phyloP scores from a whole-genome alignment of 2,329 filamentous ascomycete genomes.

The Penicillium polonicum region DNA sequence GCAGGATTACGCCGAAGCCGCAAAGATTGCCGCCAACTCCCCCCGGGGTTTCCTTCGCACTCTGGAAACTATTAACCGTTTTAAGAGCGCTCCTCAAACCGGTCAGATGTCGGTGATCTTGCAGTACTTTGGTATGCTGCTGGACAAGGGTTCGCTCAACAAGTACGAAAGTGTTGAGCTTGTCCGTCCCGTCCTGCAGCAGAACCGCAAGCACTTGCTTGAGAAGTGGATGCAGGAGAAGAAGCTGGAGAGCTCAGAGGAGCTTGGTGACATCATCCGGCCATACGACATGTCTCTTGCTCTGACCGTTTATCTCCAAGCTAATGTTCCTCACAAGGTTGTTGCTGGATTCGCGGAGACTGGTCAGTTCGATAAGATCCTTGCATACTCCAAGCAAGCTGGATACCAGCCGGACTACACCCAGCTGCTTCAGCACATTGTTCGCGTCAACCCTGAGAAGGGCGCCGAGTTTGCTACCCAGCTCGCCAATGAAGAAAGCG shows the following conservation, averaged over 20 bases:
- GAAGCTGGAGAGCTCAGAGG: conserved; percentile 94
- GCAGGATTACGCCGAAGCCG: conserved; percentile 82
- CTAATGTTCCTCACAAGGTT: conserved; percentile 88
- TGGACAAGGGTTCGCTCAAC: conserved; percentile 93
- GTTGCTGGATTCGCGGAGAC: conserved; percentile 93
- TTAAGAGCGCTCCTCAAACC: conserved; percentile 79
- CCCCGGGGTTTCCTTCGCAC: conserved; percentile 94
- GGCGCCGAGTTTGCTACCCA: conserved; percentile 91
- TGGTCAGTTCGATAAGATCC: conserved; percentile 93
- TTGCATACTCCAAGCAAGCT: conserved; percentile 80
- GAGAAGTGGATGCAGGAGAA: conserved; percentile 98
- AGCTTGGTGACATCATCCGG: conserved; percentile 90
- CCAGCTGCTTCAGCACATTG: conserved; percentile 85
- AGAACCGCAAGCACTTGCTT: conserved; percentile 91
- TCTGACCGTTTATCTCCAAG: conserved; percentile 83
- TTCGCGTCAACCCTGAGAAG: conserved; percentile 88
- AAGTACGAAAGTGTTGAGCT: conserved; percentile 91
- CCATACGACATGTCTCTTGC: conserved; percentile 86
- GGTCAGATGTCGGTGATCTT: conserved; percentile 83
- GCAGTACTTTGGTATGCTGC: conserved; percentile 95
- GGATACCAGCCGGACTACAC: conserved; percentile 97
- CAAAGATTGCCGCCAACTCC: conserved; percentile 94
- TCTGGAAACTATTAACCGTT: conserved; percentile 89
- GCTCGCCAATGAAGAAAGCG: conserved; percentile 83
- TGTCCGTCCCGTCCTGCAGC: conserved; percentile 84